phyloP scores from a whole-genome alignment of 2,329 filamentous ascomycete genomes.

The Chaetomium strumarium region DNA sequence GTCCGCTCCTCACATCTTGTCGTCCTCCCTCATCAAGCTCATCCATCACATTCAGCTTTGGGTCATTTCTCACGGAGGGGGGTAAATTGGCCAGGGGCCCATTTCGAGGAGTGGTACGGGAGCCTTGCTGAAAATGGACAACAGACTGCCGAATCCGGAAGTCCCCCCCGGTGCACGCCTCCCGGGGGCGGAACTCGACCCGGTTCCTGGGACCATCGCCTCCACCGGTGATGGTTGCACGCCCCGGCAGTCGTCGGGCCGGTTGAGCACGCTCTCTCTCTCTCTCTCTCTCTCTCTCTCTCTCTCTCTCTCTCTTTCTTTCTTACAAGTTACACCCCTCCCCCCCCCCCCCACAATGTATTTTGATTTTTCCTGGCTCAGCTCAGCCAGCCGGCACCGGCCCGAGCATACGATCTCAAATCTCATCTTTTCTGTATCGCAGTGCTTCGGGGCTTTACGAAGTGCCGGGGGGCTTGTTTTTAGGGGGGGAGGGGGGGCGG shows the following conservation, averaged over 20 bases:
- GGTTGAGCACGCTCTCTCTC: neutral
- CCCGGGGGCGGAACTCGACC: conserved; percentile 4
- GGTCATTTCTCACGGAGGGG: conserved; percentile 8
- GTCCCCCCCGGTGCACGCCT: neutral
- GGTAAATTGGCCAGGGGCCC: conserved; percentile 4
- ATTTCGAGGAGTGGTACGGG: conserved; percentile 1
- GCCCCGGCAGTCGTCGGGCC: conserved; percentile 1
- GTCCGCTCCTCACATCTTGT: neutral
- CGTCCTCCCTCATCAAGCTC: neutral
- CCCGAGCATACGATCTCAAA: neutral
- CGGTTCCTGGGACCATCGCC: neutral
- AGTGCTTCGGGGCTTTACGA: no score
- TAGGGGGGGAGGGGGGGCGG: no score
- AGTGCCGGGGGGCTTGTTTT: no score
- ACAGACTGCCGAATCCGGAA: conserved; percentile 2
- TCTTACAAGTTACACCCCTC: no score
- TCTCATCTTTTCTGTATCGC: neutral
- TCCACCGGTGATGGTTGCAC: neutral
- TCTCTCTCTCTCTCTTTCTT: no score
- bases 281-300: no score
- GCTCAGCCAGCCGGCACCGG: neutral
- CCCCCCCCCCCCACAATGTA: no score
- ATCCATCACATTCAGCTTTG: neutral
- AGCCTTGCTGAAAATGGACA: conserved; percentile 10
- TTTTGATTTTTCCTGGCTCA: no score